Evolutionary conservation across 1,139 yeast genomes (phyloP).

Genomic region (Hemisphaericaspora xylofermentans): DNA sequence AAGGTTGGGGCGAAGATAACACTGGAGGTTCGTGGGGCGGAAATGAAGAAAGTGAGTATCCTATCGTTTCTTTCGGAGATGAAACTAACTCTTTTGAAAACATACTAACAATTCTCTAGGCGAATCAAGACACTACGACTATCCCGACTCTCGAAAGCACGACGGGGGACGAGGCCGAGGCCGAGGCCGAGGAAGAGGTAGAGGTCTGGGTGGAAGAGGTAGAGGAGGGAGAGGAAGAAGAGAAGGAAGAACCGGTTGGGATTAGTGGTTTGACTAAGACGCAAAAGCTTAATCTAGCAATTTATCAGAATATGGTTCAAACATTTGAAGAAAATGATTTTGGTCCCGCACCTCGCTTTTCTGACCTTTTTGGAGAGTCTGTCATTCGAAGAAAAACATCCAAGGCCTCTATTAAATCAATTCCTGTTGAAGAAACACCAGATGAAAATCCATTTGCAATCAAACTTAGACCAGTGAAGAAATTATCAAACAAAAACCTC

Average conservation of each 20-base stretch:
- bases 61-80: background rate
- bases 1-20: constrained; percentile 4
- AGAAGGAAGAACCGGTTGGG: background rate
- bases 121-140: background rate
- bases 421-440: constrained; percentile 11
- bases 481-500: constrained; percentile 27
- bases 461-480: constrained; percentile 32
- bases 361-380: background rate
- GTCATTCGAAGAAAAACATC: constrained; percentile 3
- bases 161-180: constrained; percentile 2
- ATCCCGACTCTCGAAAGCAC: background rate
- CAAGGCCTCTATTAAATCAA: background rate
- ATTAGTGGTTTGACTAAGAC: background rate
- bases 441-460: constrained; percentile 26
- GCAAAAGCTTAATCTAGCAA: constrained; percentile 5
- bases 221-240: constrained; percentile 3
- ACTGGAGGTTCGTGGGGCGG: background rate
- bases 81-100: background rate
- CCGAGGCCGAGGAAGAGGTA: constrained; percentile 3
- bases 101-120: constrained; percentile 1
- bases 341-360: background rate
- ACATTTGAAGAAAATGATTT: background rate
- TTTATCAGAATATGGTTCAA: background rate
- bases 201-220: constrained; percentile 2
- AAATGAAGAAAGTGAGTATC: constrained; percentile 4